Base-by-base conservation (phyloP, 352 stramenopile species). In the Globisporangium mamillatum region DNA sequence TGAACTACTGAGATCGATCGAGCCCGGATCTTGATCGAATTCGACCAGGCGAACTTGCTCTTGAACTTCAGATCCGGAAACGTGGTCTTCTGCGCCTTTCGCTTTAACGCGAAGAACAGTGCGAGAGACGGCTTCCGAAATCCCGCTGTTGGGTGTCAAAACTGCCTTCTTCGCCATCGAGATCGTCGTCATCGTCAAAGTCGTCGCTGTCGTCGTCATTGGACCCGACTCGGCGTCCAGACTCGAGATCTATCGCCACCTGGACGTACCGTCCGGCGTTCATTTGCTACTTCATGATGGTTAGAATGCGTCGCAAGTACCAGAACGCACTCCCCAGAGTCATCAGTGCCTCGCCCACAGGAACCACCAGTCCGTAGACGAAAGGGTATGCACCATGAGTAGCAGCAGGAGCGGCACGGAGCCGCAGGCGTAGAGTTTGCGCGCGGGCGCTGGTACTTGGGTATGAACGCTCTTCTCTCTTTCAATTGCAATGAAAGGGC, bases 281-380 rank as follows among this genome's bases (percentile, higher is more conserved):
- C 76, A 82, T 86, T 60, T 73, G 71, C 67, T 76, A 71, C 65
- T 84, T 73, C 77, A 87, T 81, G 14, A 41, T 66, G 18, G 79
- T 64, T 8, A 83, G 41, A 16, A 67, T 75, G 4, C 75, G 63
- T 8, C 73, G 66, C 48, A 87, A 41, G 65, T 80, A 83, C 16
- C 74, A 48, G 46, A 81, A 78, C 4, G 66, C 72, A 24, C 48
- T 63, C 3, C 75, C 60, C 18, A 88, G 38, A 8, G 86, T 70
- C 0, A 65, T 34, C 1, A 78, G 57, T 14, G 66, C 67, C 18
- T 76, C 61, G 1, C 80, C 60, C 1, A 59, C 67, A 0, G 80
- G 80, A n/a, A 86, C 18, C 6, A 86, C 62, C n/a, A 81, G 18
- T 0, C 70, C 73, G 18, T 83, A 83, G 8, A 73, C n/a, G 1